A percentile compares a stretch with the other conserved stretches of the same genome.
Evolutionary conservation across 2,329 filamentous ascomycete species (phyloP).

Genomic region (Clonostachys byssicola): DNA sequence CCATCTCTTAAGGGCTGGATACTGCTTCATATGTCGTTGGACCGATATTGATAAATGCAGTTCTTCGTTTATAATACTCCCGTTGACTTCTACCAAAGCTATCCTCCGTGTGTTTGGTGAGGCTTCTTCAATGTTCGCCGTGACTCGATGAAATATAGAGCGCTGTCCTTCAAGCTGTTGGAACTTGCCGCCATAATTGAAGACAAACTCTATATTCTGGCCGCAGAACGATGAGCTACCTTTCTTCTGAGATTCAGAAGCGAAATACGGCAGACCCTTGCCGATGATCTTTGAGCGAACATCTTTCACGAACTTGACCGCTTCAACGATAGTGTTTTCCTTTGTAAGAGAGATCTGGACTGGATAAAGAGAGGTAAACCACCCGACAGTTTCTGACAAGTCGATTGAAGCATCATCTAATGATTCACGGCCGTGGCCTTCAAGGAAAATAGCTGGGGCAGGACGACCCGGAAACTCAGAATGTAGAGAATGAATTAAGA

Average conservation of each 20-base stretch:
- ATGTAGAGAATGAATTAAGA: conserved; percentile 24
- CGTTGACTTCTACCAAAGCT: not conserved
- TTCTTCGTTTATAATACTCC: not conserved
- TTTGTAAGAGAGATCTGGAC: conserved; percentile 7
- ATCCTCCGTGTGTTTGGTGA: not conserved
- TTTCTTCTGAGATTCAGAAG: conserved; percentile 21
- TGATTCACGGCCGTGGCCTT: conserved; percentile 34
- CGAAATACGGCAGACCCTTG: conserved; percentile 11
- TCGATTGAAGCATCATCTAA: conserved; percentile 20
- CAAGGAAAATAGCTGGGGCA: conserved; percentile 27
- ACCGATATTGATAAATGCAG: not conserved
- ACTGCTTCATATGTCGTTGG: not conserved
- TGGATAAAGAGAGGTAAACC: conserved; percentile 35
- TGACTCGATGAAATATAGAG: conserved; percentile 1
- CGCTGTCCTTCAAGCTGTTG: not conserved
- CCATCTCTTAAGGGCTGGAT: not conserved
- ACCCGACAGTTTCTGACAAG: conserved; percentile 33
- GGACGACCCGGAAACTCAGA: conserved; percentile 23
- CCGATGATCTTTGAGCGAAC: conserved; percentile 9
- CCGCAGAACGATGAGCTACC: conserved; percentile 1
- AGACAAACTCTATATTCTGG: conserved; percentile 10
- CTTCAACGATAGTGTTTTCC: conserved; percentile 5
- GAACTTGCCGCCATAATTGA: conserved; percentile 5
- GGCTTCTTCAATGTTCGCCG: not conserved
- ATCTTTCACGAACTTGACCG: conserved; percentile 12